Percentiles rank a stretch among this genome's conserved stretches.
These are phyloP conservation scores for Macrophomina pseudophaseolina DNA, from an alignment of 2,329 filamentous ascomycete genomes.

Conservation along the genomic window DNA sequence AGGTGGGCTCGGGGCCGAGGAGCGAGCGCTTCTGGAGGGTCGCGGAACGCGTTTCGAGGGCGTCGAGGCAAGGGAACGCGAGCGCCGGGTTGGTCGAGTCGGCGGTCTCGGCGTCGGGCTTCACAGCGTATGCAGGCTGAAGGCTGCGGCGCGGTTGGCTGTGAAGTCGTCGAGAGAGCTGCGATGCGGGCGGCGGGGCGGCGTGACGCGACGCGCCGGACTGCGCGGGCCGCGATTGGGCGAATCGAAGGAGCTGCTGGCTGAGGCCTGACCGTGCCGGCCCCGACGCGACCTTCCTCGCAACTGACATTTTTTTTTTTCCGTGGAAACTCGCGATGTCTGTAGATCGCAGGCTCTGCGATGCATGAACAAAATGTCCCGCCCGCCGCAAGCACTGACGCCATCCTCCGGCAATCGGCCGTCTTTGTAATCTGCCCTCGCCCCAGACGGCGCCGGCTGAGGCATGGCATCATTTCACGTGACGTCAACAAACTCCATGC, in stretches of 20 bases:
- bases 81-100: constrained; percentile 47
- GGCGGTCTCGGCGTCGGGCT: constrained; percentile 30
- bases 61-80: constrained; percentile 49
- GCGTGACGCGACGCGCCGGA: neutral
- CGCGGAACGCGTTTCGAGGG: constrained; percentile 60
- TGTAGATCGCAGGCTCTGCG: neutral
- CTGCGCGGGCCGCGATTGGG: constrained; percentile 13
- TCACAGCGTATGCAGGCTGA: constrained; percentile 16
- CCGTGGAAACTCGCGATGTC: neutral
- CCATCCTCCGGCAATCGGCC: constrained; percentile 25
- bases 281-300: constrained; percentile 1
- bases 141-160: constrained; percentile 4
- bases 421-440: constrained; percentile 22
- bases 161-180: constrained; percentile 18
- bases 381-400: constrained; percentile 14
- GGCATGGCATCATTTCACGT: constrained; percentile 21
- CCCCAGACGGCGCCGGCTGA: neutral
- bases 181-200: constrained; percentile 8
- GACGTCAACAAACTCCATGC: neutral
- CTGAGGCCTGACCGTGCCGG: constrained; percentile 3
- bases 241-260: constrained; percentile 25
- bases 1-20: constrained; percentile 88
- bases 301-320: constrained; percentile 9
- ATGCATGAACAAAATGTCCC: constrained; percentile 21
- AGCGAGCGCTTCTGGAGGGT: constrained; percentile 69